These are phyloP conservation scores for Moringa oleifera DNA, from an alignment of 345 rosid genomes.

Conservation along the genomic window DNA sequence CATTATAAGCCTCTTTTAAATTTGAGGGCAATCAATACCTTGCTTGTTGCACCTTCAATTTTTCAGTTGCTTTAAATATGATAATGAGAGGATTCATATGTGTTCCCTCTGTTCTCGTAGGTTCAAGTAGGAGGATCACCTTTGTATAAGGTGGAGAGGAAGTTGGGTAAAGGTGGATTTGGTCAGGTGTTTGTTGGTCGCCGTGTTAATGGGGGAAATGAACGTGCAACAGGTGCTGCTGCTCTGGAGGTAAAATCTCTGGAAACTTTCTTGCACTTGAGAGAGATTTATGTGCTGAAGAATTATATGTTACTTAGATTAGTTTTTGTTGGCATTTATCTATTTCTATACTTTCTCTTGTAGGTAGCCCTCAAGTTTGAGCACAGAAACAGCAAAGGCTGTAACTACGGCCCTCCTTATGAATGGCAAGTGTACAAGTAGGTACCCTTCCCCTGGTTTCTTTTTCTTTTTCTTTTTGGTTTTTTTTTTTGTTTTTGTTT, in stretches of 20 bases:
- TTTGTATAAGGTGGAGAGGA: slow-evolving; percentile 69
- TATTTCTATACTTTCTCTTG: slow-evolving; percentile 10
- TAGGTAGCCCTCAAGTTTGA: slow-evolving; percentile 98
- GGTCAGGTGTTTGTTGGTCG: slow-evolving; percentile 99
- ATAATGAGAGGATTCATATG: too few relatives aligned
- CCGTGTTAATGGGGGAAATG: slow-evolving; percentile 61
- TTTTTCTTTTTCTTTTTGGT: not conserved
- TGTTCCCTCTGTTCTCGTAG: slow-evolving; percentile 24
- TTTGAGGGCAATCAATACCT: not conserved
- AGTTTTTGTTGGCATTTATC: slow-evolving; percentile 11
- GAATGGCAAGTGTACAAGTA: slow-evolving; percentile 99
- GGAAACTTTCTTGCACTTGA: not conserved
- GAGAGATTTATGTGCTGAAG: not conserved
- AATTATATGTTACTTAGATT: slow-evolving; percentile 1
- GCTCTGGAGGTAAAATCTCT: slow-evolving; percentile 62
- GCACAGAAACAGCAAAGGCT: slow-evolving; percentile 94
- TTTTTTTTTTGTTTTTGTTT: slow-evolving; percentile 4
- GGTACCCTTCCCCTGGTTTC: slow-evolving; percentile 17
- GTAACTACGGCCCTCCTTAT: slow-evolving; percentile 95
- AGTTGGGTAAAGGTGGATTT: slow-evolving; percentile 97
- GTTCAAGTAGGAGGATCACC: slow-evolving; percentile 98
- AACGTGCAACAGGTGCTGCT: slow-evolving; percentile 67
- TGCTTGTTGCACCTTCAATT: too few relatives aligned
- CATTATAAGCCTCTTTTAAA: too few relatives aligned
- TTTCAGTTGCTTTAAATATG: not conserved